These are phyloP conservation scores for Phytopythium kandeliae DNA, from an alignment of 352 stramenopile genomes.

Conservation along the genomic window DNA sequence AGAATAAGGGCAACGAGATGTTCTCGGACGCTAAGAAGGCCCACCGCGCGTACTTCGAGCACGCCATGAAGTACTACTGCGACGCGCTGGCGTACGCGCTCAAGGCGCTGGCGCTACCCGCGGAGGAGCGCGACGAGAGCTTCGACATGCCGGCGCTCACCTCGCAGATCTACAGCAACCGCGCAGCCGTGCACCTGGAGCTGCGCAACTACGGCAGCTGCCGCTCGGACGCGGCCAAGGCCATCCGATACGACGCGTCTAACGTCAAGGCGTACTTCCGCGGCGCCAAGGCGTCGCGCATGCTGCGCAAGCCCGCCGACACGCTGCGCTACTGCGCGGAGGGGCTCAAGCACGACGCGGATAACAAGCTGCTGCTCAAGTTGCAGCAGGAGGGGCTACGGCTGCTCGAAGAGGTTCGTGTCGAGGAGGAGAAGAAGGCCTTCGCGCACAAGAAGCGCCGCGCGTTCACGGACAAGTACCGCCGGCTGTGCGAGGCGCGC, in stretches of 20 bases:
- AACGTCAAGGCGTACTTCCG: slow-evolving; percentile 85
- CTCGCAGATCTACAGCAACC: slow-evolving; percentile 76
- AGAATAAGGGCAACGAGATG: slow-evolving; percentile 87
- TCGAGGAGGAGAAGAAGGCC: slow-evolving; percentile 56
- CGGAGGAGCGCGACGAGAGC: slow-evolving; percentile 45
- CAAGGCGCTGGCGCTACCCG: slow-evolving; percentile 63
- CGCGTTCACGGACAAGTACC: slow-evolving; percentile 73
- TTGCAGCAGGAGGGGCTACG: slow-evolving; percentile 55
- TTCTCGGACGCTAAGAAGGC: slow-evolving; percentile 69
- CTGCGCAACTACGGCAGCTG: slow-evolving; percentile 86
- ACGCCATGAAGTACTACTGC: slow-evolving; percentile 76
- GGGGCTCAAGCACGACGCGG: slow-evolving; percentile 63
- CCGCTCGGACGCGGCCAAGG: slow-evolving; percentile 68
- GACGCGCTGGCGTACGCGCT: slow-evolving; percentile 71
- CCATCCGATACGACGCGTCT: slow-evolving; percentile 57
- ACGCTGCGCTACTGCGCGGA: slow-evolving; percentile 79
- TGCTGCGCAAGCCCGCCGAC: slow-evolving; percentile 74
- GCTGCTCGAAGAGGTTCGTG: slow-evolving; percentile 56
- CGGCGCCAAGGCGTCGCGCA: slow-evolving; percentile 73
- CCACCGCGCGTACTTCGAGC: slow-evolving; percentile 64
- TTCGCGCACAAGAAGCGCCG: slow-evolving; percentile 65
- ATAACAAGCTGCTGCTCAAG: slow-evolving; percentile 73
- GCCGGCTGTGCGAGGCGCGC: slow-evolving; percentile 57
- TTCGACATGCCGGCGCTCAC: slow-evolving; percentile 72
- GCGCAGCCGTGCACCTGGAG: slow-evolving; percentile 73